Evolutionary conservation across 2,329 filamentous ascomycete species (phyloP).

Genomic region (Aspergillus spinulosporus): DNA sequence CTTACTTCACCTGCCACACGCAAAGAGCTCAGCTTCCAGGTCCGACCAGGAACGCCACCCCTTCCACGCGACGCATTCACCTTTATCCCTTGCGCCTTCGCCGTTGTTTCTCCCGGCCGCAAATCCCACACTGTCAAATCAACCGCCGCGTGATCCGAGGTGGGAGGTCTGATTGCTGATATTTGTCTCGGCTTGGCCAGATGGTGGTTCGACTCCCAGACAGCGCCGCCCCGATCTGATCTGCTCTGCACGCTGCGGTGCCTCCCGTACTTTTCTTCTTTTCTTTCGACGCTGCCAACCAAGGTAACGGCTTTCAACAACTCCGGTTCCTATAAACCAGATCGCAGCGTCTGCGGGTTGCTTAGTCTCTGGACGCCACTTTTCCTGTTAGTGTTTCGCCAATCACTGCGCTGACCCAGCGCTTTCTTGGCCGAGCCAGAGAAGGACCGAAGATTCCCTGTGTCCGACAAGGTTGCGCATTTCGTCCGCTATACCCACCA

Average conservation of each 20-base stretch:
- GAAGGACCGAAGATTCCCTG: conserved; percentile 17
- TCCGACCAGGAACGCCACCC: conserved; percentile 16
- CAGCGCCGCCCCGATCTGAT: conserved; percentile 29
- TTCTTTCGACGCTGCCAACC: conserved; percentile 8
- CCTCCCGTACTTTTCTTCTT: conserved; percentile 19
- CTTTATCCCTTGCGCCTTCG: conserved; percentile 34
- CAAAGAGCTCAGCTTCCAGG: conserved; percentile 6
- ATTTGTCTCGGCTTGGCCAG: conserved; percentile 19
- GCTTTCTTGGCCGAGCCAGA: conserved; percentile 18
- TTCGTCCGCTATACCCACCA: conserved; percentile 26
- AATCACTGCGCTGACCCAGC: conserved; percentile 10
- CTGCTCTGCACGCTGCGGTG: conserved; percentile 27
- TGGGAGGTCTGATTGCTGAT: conserved; percentile 19
- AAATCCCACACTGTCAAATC: conserved; percentile 24
- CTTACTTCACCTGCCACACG: conserved; percentile 5
- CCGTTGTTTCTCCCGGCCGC: conserved; percentile 25
- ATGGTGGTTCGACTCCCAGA: conserved; percentile 24
- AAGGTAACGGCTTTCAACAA: conserved; percentile 13
- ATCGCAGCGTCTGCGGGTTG: conserved; percentile 22
- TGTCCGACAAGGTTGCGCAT: conserved; percentile 21
- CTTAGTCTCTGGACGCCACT: conserved; percentile 23
- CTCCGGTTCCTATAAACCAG: conserved; percentile 19
- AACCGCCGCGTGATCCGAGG: conserved; percentile 16
- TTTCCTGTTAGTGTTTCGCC: conserved; percentile 12
- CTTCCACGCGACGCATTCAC: conserved; percentile 36